Percentiles rank a stretch among this genome's conserved stretches.
phyloP scores from a whole-genome alignment of 345 rosid genomes.

The Tarenaya hassleriana region DNA sequence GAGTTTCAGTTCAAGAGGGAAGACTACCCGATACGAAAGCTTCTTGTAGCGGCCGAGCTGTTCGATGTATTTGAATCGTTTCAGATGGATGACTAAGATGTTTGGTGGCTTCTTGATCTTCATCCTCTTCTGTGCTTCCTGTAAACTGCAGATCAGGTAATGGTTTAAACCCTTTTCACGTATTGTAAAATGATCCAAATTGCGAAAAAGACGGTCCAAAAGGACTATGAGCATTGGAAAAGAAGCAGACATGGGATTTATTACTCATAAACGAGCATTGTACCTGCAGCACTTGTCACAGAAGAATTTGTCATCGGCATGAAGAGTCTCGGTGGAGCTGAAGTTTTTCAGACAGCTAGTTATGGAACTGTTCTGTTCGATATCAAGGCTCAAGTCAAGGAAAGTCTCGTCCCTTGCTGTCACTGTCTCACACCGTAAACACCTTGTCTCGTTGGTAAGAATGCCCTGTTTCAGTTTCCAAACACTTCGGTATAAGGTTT shows the following conservation, averaged over 20 bases:
- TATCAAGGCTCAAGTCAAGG: constrained; percentile 96
- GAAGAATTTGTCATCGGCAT: constrained; percentile 97
- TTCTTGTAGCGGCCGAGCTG: constrained; percentile 95
- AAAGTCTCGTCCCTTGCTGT: constrained; percentile 99
- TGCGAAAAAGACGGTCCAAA: neutral
- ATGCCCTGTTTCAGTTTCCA: constrained; percentile 57
- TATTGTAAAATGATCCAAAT: neutral
- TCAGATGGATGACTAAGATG: constrained; percentile 82
- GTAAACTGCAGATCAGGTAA: constrained; percentile 58
- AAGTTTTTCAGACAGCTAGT: constrained; percentile 99
- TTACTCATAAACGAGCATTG: constrained; percentile 17
- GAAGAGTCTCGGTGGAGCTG: constrained; percentile 99
- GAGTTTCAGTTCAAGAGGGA: constrained; percentile 90
- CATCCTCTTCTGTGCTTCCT: constrained; percentile 99
- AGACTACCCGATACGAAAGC: constrained; percentile 88
- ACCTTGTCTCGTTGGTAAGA: constrained; percentile 97
- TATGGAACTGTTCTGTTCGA: constrained; percentile 97
- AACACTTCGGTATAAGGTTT: too few relatives aligned
- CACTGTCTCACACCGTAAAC: constrained; percentile 92
- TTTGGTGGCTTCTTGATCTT: constrained; percentile 98
- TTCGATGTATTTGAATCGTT: constrained; percentile 94
- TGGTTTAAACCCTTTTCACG: neutral
- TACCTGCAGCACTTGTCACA: constrained; percentile 99
- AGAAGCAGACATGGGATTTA: too few relatives aligned
- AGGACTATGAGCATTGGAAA: too few relatives aligned